Base-by-base conservation (phyloP, 2,329 filamentous ascomycete species). In the Amauroascus niger region DNA sequence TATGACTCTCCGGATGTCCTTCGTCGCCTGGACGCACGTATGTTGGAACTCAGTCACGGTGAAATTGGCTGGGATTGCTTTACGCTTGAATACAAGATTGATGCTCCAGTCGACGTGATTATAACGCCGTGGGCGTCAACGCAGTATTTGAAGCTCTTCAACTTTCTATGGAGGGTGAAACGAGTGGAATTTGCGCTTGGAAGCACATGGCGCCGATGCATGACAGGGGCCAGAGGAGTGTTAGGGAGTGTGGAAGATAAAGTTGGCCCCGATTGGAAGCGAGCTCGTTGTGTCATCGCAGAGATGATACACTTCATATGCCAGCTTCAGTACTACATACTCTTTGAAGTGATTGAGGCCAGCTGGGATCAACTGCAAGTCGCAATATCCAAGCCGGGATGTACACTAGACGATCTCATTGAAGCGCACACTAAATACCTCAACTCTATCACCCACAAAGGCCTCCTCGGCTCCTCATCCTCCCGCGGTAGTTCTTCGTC, bases 31-130 rank as follows among this genome's bases (percentile, higher is more conserved):
- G 93, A 98, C 69, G 91, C 93, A n/a, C 87, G 94, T 57, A 97
- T 98, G 91, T 79, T 98, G 39, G 91, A 97, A 71, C 79, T 97
- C 5, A 94, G 87, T 7, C 90, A 96, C 63, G 93, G 93, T 49
- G 93, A 98, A 63, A 97, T 96, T 51, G 93, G 93, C 48, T 98
- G 93, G 93, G 93, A 98, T 66, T 95, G 94, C 66, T 98, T 98
- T 71, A 98, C 93, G 0, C 81, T 98, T 7, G 94, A 98, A 68
- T 98, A 98, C 73, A 96, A 97, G 68, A 93, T 98, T 61, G 90
- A 95, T 67, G 87, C 91, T 1, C 93, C 93, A 0, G 87, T 96
- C 22, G 93, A 98, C 66, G 93, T 98, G 26, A 90, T 98, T 46
- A 89, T 98, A 37, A 97, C 91, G 0, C 88, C 94, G 40, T 96